Conservation (phyloP, 768 basidiomycete genomes). For the Gloeopeniophorella convolvens region DNA sequence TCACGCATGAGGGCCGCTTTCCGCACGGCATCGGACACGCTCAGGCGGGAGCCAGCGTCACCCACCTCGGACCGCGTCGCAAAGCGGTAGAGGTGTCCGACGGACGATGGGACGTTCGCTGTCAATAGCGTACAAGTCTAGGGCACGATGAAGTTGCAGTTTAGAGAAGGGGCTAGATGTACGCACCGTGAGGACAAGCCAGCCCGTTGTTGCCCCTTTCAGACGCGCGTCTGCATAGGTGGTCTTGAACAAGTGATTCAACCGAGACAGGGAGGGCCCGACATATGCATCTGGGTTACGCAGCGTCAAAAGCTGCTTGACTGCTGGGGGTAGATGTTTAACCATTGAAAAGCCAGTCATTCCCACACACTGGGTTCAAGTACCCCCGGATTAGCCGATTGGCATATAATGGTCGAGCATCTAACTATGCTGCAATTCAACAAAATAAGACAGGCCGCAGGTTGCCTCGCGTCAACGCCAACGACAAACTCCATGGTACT, state of each 20-base stretch:
- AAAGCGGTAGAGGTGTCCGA: conserved; percentile 79
- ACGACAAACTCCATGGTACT: background rate
- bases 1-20: conserved; percentile 85
- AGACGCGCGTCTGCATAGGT: conserved; percentile 62
- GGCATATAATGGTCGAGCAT: no score
- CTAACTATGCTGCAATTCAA: no score
- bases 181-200: conserved; percentile 73
- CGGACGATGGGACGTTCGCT: conserved; percentile 69
- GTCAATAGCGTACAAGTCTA: conserved; percentile 82
- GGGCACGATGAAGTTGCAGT: background rate
- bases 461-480: no score
- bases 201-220: conserved; percentile 65
- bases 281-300: conserved; percentile 56
- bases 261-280: conserved; percentile 45
- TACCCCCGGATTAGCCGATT: no score
- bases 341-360: conserved; percentile 24
- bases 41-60: conserved; percentile 35
- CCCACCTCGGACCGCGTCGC: conserved; percentile 45
- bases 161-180: conserved; percentile 4
- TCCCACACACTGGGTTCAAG: background rate
- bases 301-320: conserved; percentile 69
- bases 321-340: conserved; percentile 47
- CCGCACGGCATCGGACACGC: conserved; percentile 51
- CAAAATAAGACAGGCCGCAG: no score
- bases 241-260: conserved; percentile 50